Base-by-base conservation (phyloP, 2,329 filamentous ascomycete species). In the Diaporthe aspalathi region DNA sequence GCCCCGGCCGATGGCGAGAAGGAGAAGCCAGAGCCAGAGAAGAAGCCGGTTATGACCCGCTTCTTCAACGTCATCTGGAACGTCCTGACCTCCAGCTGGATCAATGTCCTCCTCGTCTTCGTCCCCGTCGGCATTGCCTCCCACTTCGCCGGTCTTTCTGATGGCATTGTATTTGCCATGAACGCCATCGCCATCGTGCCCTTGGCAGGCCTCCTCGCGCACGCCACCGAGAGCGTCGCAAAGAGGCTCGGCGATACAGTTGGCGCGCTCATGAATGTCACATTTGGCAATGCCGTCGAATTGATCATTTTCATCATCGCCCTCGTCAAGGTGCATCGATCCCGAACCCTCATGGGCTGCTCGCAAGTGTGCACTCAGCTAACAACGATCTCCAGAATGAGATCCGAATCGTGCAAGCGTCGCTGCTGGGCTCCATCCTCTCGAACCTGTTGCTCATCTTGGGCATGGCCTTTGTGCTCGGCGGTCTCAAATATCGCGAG, bases 351-450 rank as follows among this genome's bases (percentile, higher is more conserved):
- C 16, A 3, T 11, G 2, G 6, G 2, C 22, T 47, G 27, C 1
- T n/a, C 8, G 45, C 7, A 3, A 43, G 32, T n/a, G 5, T 32
- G 20, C 16, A 27, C 16, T 2, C 8, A 20, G 32, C 66, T 72
- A 45, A 72, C 16, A 17, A 16, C 4, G 1, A 9, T 11, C 1
- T 43, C 2, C 22, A 72, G 79, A 85, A 92, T 77, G 90, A 94
- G 77, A 92, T 94, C 62, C 86, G 89, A 35, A 92, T 94, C 72
- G 92, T 94, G 22, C 92, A 94, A 79, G 92, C 92, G 8, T 93
- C 92, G 0, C 84, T 94, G 50, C 84, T 94, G 20, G 93, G 92
- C 24, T 94, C 92, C 1, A 93, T 94, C 70, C 83, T 94, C n/a
- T 91, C 93, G 69, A 94, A 94, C 76, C 80, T 94, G 57, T 83